Evolutionary conservation across 768 basidiomycete species (phyloP), one percentile per base, ranked within the genome.

Genomic region (Trichaptum fuscoviolaceum): DNA sequence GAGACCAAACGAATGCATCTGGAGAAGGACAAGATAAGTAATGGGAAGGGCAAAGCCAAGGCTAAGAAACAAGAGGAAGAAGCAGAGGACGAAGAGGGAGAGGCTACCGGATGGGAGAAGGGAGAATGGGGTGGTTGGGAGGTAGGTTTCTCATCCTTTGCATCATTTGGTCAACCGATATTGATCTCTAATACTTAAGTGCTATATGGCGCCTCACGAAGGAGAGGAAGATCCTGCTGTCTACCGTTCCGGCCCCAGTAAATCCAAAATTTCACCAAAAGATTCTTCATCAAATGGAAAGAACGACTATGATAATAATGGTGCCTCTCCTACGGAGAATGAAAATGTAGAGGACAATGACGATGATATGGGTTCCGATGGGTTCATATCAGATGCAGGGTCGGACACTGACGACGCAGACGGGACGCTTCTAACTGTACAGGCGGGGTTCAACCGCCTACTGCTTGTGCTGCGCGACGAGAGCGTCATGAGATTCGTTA

Each of bases 171-270:
- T 66, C 59, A 12, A 23, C 26, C 6, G 18, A 34, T 6, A 62
- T 52, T 67, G 26, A 62, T 15, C 18, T 5, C 9, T 25, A 3
- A 30, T 30, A 10, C 24, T 63, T 59, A 65, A 94, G 90, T 95
- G 95, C 73, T 99, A 98, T 76, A 91, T 97, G 86, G 92, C 95
- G 1, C 92, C 93, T 57, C 94, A 96, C 69, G 90, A 96, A 68
- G 95, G 93, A 70, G 93, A 94, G 72, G 95, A 96, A 69, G 96
- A 99, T 75, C 95, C 95, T 17, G 94, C 96, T 1, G 90, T 97
- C 18, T 99, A 96, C 75, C 90, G 94, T 20, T 84, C 87, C 24
- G 81, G 82, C 20, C 76, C 79, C 57, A 82, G 82, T 73, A 82
- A 76, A 70, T 60, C 75, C 72, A 75, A 73, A 60, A 30, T 70